Conservation (phyloP, 2,329 filamentous ascomycete genomes). For the Zymoseptoria ardabiliae region DNA sequence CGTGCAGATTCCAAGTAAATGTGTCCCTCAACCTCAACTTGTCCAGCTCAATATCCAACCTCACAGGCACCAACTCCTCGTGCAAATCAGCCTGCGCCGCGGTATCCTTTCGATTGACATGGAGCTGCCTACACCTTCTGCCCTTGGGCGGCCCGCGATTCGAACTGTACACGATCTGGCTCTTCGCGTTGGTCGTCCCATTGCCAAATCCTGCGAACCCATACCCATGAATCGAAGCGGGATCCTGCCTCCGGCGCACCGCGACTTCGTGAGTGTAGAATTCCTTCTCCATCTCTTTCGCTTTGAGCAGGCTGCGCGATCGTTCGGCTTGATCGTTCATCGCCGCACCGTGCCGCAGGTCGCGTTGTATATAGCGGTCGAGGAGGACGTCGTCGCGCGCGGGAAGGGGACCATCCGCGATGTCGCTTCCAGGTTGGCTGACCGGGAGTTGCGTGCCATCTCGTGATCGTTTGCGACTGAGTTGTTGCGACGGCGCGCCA, state of each 20-base stretch:
- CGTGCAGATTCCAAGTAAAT: conserved; percentile 97
- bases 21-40: conserved; percentile 94
- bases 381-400: conserved; percentile 38
- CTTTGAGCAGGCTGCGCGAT: conserved; percentile 44
- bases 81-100: conserved; percentile 79
- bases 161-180: conserved; percentile 69
- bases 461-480: conserved; percentile 52
- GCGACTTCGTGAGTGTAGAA: conserved; percentile 60
- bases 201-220: conserved; percentile 90
- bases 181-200: conserved; percentile 64
- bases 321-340: conserved; percentile 41
- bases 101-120: conserved; percentile 71
- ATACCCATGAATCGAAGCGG: conserved; percentile 54
- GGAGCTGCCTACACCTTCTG: conserved; percentile 64
- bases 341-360: conserved; percentile 52
- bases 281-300: conserved; percentile 60
- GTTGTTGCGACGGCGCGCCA: conserved; percentile 35
- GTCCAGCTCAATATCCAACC: conserved; percentile 89
- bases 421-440: conserved; percentile 14
- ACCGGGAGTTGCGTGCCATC: conserved; percentile 50
- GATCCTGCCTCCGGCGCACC: conserved; percentile 50
- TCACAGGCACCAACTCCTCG: conserved; percentile 84
- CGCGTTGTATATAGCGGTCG: conserved; percentile 58
- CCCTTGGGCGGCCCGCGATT: conserved; percentile 71
- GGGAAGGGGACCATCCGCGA: conserved; percentile 13